Base-by-base conservation (phyloP, 495 filamentous ascomycete species). In the Penicillium canariense region DNA sequence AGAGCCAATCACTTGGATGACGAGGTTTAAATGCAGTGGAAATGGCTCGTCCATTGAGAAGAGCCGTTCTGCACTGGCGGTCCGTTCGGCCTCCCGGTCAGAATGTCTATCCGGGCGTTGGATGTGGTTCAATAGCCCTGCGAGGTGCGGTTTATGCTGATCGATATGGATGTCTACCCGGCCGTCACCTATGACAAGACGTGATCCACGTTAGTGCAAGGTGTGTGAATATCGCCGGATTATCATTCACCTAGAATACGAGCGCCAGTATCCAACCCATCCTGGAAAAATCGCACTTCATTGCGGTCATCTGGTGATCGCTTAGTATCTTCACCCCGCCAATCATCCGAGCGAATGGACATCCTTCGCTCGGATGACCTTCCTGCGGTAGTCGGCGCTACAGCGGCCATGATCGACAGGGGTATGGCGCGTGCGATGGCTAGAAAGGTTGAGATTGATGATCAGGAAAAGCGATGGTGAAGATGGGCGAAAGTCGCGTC, bases 1-100 rank as follows among this genome's bases (percentile, higher is more conserved):
- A 2, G 84, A 87, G 12, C 88, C 89, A 34, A 91, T 84, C 8
- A 92, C 84, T 63, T 90, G 87, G 59, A 91, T 89, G 28, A 91
- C 88, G 48, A 91, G 80, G 66, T 91, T 90, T n/a, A 39, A 43
- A n/a, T 25, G 57, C 43, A 78, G 51, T 11, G 81, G 82, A n/a
- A 71, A 75, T 14, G 25, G 35, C 15, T 7, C 35, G 12, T 38
- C 35, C 12, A 5, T 20, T 38, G 15, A n/a, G 15, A 20, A 38
- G 10, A 17, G 35, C 6, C 20, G 17, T 18, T 50, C 48, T 40
- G 34, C 30, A 26, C 20, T 36, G 23, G 28, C 32, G 7, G 11
- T 28, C 25, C 20, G 34, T 50, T 31, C 39, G 27, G 14, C 3
- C 10, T 45, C 28, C 28, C n/a, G 25, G 20, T 9, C 35, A 12